Conservation (phyloP, 208 protist species). For the Strigomonas culicis region DNA sequence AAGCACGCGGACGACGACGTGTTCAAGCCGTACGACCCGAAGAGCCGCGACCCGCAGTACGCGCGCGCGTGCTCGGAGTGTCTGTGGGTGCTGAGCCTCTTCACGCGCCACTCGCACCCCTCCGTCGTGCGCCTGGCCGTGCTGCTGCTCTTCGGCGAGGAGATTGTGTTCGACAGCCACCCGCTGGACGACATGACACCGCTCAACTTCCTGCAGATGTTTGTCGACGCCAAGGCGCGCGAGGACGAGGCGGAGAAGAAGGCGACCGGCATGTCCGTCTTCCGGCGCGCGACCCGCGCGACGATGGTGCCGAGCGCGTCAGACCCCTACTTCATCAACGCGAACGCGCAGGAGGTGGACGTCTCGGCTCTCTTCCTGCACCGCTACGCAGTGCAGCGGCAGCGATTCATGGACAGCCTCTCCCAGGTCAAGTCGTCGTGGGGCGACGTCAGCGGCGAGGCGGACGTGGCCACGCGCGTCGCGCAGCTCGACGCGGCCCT, state of each 20-base stretch:
- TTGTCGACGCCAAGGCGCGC: conserved; percentile 74
- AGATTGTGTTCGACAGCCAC: conserved; percentile 85
- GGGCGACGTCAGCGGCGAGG: conserved; percentile 80
- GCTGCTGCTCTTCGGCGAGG: conserved; percentile 80
- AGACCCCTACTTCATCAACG: conserved; percentile 85
- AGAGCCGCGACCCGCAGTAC: conserved; percentile 85
- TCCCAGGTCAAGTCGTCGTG: conserved; percentile 81
- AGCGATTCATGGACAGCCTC: conserved; percentile 81
- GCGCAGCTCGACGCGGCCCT: conserved; percentile 63
- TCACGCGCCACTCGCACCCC: conserved; percentile 85
- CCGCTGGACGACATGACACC: conserved; percentile 89
- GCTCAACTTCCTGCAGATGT: conserved; percentile 87
- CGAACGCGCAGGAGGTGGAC: conserved; percentile 79
- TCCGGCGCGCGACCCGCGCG: conserved; percentile 61
- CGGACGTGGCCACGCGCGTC: conserved; percentile 68
- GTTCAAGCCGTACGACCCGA: conserved; percentile 65
- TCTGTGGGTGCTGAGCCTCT: conserved; percentile 75
- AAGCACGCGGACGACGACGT: not conserved
- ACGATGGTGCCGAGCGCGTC: conserved; percentile 76
- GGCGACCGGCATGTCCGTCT: conserved; percentile 63
- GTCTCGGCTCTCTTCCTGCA: conserved; percentile 84
- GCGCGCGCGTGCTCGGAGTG: conserved; percentile 64
- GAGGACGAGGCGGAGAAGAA: conserved; percentile 20
- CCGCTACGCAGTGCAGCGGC: conserved; percentile 87
- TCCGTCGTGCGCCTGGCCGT: conserved; percentile 87